phyloP scores from a whole-genome alignment of 805 yeast species.

The Saturnispora sekii region DNA sequence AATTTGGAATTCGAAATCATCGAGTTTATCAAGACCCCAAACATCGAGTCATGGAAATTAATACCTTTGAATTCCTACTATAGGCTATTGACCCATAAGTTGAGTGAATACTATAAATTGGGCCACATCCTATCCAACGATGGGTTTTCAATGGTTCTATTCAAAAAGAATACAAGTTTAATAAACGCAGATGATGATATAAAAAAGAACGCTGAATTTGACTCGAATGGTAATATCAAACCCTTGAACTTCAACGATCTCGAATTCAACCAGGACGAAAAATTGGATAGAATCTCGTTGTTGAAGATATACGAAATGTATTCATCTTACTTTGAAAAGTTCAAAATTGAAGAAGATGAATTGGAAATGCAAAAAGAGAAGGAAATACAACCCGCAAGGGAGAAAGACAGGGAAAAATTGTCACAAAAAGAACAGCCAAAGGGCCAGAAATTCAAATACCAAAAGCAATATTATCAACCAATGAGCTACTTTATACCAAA shows the following conservation, averaged over 20 bases:
- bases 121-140: constrained; percentile 48
- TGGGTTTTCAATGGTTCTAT: constrained; percentile 37
- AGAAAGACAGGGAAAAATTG: neutral
- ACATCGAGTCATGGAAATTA: constrained; percentile 33
- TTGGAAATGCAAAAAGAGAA: constrained; percentile 6
- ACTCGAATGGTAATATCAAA: constrained; percentile 25
- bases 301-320: constrained; percentile 20
- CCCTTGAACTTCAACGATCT: constrained; percentile 25
- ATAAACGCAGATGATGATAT: constrained; percentile 28
- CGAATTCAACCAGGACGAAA: constrained; percentile 25
- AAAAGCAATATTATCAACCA: neutral
- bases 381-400: too few relatives aligned
- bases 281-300: constrained; percentile 24
- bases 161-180: constrained; percentile 29
- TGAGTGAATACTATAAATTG: constrained; percentile 56
- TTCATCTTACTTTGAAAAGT: constrained; percentile 1
- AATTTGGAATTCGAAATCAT: constrained; percentile 39
- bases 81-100: constrained; percentile 56
- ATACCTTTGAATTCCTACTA: constrained; percentile 60
- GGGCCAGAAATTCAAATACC: constrained; percentile 9
- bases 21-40: constrained; percentile 33
- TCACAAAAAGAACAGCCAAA: neutral
- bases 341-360: neutral
- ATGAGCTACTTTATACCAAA: too few relatives aligned
- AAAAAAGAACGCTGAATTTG: constrained; percentile 24